Conservation (phyloP, 495 filamentous ascomycete species). For the Evansstolkia leycettana region DNA sequence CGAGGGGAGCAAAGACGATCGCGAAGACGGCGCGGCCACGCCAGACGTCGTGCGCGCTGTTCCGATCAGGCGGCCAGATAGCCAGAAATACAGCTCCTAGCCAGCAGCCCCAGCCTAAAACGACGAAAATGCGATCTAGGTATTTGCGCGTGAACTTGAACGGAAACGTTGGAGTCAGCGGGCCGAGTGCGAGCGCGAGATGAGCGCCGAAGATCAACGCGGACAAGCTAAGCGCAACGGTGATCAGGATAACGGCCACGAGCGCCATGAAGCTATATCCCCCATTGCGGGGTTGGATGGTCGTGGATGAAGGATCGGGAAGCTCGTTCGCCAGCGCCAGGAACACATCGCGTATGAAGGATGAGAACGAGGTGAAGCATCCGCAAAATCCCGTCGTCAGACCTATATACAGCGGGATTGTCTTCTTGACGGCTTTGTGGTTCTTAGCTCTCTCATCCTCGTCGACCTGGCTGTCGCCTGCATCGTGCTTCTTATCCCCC, state of each 20-base stretch:
- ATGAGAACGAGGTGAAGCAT: constrained; percentile 82
- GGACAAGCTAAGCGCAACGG: constrained; percentile 53
- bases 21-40: constrained; percentile 57
- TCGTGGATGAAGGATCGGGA: constrained; percentile 29
- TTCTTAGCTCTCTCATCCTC: constrained; percentile 37
- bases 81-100: constrained; percentile 64
- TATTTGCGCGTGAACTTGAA: constrained; percentile 42
- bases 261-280: constrained; percentile 78
- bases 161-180: constrained; percentile 44
- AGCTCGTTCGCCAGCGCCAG: constrained; percentile 72
- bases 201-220: constrained; percentile 67
- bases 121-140: constrained; percentile 48
- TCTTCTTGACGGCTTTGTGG: constrained; percentile 57
- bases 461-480: constrained; percentile 9
- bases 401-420: constrained; percentile 81
- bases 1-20: constrained; percentile 65
- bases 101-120: constrained; percentile 65
- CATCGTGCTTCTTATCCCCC: constrained; percentile 6
- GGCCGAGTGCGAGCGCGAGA: constrained; percentile 51
- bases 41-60: constrained; percentile 39
- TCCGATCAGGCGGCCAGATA: constrained; percentile 59
- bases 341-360: constrained; percentile 77
- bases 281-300: constrained; percentile 40
- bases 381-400: constrained; percentile 92
- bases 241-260: constrained; percentile 55